phyloP scores from a whole-genome alignment of 371 early-diverging fungal species.

The Mucor piriformis region DNA sequence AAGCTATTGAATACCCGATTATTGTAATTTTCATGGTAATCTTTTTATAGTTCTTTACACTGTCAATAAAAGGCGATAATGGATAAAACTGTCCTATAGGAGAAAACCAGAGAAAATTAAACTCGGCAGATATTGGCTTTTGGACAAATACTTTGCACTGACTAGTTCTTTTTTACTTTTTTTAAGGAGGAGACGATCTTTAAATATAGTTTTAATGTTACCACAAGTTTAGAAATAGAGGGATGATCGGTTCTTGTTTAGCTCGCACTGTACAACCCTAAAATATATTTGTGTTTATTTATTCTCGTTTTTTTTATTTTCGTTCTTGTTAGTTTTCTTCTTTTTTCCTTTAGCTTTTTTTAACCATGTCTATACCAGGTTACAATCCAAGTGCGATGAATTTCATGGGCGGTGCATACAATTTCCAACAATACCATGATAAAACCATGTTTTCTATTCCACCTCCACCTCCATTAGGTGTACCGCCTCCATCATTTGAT shows the following conservation, averaged over 20 bases:
- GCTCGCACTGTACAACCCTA: slow-evolving; percentile 23
- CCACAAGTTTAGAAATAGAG: background rate
- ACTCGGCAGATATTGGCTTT: too few species aligned
- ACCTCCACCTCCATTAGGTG: slow-evolving; percentile 17
- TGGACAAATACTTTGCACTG: background rate
- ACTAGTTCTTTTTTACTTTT: too few species aligned
- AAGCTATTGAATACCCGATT: background rate
- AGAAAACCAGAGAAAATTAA: too few species aligned
- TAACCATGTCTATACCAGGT: slow-evolving; percentile 12
- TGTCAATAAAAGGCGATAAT: too few species aligned
- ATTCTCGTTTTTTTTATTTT: slow-evolving; percentile 1
- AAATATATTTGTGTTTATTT: slow-evolving; percentile 8
- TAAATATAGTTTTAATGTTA: slow-evolving; percentile 12
- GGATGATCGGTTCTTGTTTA: slow-evolving; percentile 16
- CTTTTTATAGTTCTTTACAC: too few species aligned
- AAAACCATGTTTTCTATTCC: slow-evolving; percentile 8
- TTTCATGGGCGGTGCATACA: slow-evolving; percentile 4
- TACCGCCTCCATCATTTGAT: slow-evolving; percentile 17
- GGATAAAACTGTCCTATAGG: too few species aligned
- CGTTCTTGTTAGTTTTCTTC: background rate
- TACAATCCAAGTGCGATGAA: slow-evolving; percentile 5
- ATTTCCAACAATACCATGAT: slow-evolving; percentile 8
- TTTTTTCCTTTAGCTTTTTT: background rate
- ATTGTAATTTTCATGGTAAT: background rate
- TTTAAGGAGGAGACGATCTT: slow-evolving; percentile 18